phyloP scores from a whole-genome alignment of 768 basidiomycete species.

The Kwoniella europaea region DNA sequence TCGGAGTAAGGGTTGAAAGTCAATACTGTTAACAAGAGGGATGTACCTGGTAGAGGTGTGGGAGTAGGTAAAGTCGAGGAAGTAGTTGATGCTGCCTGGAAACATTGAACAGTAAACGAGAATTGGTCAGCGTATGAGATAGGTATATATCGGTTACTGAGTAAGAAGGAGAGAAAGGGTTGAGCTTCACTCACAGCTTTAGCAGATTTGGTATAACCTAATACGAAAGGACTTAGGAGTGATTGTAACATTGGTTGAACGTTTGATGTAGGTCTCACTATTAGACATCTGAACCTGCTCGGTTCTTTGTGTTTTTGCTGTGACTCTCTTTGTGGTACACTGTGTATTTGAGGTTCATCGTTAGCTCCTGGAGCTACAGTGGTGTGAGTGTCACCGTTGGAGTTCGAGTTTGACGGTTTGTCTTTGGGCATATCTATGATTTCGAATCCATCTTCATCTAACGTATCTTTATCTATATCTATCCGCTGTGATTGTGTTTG shows the following conservation, averaged over 20 bases:
- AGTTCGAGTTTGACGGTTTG: neutral
- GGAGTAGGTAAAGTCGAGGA: constrained; percentile 31
- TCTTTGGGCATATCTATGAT: constrained; percentile 27
- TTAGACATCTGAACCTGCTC: constrained; percentile 29
- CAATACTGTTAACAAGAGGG: constrained; percentile 34
- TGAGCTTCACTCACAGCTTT: constrained; percentile 34
- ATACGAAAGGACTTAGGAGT: constrained; percentile 46
- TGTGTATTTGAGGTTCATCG: too few relatives aligned
- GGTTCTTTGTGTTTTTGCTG: neutral
- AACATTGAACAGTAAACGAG: neutral
- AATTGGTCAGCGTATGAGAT: neutral
- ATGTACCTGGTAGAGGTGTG: constrained; percentile 43
- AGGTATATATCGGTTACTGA: neutral
- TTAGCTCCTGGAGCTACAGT: too few relatives aligned
- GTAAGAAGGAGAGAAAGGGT: neutral
- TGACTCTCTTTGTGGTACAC: neutral
- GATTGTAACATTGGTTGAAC: constrained; percentile 43
- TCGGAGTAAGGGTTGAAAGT: constrained; percentile 25
- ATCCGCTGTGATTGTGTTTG: constrained; percentile 13
- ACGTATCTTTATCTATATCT: constrained; percentile 16
- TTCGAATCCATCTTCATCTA: constrained; percentile 40
- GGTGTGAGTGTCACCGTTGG: neutral
- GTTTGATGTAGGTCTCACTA: constrained; percentile 35
- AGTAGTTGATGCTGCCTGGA: constrained; percentile 42
- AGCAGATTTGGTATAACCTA: constrained; percentile 51